phyloP scores from a whole-genome alignment of 169 alveolate genomes.

The Eimeria brunetti region DNA sequence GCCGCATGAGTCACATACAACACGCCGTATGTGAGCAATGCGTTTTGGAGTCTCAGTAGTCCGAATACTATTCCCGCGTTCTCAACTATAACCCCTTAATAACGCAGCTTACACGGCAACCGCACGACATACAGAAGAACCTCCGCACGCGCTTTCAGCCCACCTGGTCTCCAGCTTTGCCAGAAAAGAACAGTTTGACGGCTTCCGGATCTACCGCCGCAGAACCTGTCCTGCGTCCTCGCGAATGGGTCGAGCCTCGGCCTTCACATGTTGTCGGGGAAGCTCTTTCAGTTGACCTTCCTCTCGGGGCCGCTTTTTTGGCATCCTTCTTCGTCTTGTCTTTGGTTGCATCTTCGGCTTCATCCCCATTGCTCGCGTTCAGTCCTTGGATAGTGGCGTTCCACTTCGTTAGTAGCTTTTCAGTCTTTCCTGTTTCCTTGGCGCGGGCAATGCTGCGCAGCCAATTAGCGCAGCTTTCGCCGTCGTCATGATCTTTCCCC shows the following conservation, averaged over 20 bases:
- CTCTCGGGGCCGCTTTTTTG: not conserved
- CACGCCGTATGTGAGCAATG: not conserved
- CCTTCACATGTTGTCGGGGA: not conserved
- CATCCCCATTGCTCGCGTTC: not conserved
- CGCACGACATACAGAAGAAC: not conserved
- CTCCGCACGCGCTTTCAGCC: not conserved
- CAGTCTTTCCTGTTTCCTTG: slow-evolving; percentile 59
- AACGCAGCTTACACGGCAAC: not conserved
- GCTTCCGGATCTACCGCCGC: slow-evolving; percentile 46
- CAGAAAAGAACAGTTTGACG: slow-evolving; percentile 54
- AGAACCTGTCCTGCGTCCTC: slow-evolving; percentile 31
- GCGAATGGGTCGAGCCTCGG: not conserved
- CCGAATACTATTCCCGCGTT: not conserved
- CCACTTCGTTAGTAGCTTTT: slow-evolving; percentile 42
- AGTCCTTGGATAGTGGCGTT: slow-evolving; percentile 24
- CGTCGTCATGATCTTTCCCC: slow-evolving; percentile 73
- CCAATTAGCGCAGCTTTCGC: slow-evolving; percentile 58
- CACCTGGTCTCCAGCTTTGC: slow-evolving; percentile 75
- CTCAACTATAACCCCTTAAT: not conserved
- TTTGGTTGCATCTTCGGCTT: not conserved
- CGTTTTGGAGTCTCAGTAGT: not conserved
- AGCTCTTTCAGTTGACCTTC: slow-evolving; percentile 33
- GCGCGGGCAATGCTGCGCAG: slow-evolving; percentile 28
- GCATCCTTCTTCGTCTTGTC: not conserved
- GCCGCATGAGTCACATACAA: not conserved